Percentiles rank a stretch among this genome's conserved stretches.
These are phyloP conservation scores for Speleostelium caveatum DNA, from an alignment of 78 protist species.

Conservation along the genomic window DNA sequence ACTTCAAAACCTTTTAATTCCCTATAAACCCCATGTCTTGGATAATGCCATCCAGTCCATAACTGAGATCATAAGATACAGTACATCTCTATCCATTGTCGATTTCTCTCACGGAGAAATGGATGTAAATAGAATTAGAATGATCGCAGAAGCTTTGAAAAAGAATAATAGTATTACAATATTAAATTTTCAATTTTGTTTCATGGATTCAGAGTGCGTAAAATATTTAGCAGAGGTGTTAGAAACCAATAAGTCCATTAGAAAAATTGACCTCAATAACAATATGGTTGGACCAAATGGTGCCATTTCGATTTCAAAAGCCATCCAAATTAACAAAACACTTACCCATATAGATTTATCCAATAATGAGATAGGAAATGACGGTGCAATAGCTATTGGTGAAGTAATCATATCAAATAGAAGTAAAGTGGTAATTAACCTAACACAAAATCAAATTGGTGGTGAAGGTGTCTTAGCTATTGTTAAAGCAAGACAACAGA, in stretches of 20 bases:
- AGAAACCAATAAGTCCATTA: background rate
- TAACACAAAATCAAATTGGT: slow-evolving; percentile 33
- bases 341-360: slow-evolving; percentile 20
- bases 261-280: slow-evolving; percentile 17
- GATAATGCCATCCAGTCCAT: slow-evolving; percentile 30
- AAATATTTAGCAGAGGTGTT: slow-evolving; percentile 9
- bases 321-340: background rate
- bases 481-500: slow-evolving; percentile 43
- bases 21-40: slow-evolving; percentile 30
- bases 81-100: background rate
- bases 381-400: slow-evolving; percentile 53
- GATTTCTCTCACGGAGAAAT: slow-evolving; percentile 56
- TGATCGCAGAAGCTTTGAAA: background rate
- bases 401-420: slow-evolving; percentile 16
- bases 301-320: slow-evolving; percentile 30
- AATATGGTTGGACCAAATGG: slow-evolving; percentile 52
- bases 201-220: slow-evolving; percentile 8
- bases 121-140: background rate
- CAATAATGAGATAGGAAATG: slow-evolving; percentile 59
- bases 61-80: background rate
- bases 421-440: slow-evolving; percentile 23
- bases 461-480: slow-evolving; percentile 62
- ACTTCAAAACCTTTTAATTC: slow-evolving; percentile 28
- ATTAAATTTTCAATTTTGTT: slow-evolving; percentile 16
- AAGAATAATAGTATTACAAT: background rate